These are phyloP conservation scores for Colletotrichum somersetense DNA, from an alignment of 2,329 filamentous ascomycete species.

Conservation along the genomic window DNA sequence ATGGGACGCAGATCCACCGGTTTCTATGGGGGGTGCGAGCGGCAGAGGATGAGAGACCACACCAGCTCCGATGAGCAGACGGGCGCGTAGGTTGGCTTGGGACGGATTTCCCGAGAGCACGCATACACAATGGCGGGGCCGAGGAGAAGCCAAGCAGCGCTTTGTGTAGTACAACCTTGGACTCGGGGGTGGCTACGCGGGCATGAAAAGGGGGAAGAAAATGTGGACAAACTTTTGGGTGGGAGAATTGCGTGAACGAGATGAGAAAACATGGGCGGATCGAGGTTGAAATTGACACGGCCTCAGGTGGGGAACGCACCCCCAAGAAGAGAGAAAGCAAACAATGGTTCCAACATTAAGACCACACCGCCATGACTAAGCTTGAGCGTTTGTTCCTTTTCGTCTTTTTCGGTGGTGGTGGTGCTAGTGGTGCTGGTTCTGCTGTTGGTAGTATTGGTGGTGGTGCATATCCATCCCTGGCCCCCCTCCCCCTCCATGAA, in stretches of 20 bases:
- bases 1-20: slow-evolving; percentile 33
- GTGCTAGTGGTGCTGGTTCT: background rate
- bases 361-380: background rate
- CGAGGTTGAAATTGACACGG: slow-evolving; percentile 39
- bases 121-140: background rate
- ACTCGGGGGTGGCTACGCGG: background rate
- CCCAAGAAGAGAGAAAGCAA: background rate
- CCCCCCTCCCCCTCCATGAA: background rate
- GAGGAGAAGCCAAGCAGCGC: background rate
- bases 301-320: slow-evolving; percentile 5
- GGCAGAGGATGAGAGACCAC: slow-evolving; percentile 1
- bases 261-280: slow-evolving; percentile 24
- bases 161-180: slow-evolving; percentile 1
- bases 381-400: background rate
- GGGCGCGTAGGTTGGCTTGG: background rate
- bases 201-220: background rate
- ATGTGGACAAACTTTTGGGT: slow-evolving; percentile 1
- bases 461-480: background rate
- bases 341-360: background rate
- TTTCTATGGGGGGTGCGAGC: background rate
- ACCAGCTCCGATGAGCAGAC: background rate
- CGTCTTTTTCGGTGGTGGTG: too few species aligned
- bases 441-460: background rate
- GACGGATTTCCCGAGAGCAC: background rate
- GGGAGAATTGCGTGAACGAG: slow-evolving; percentile 5